A percentile compares a stretch with the other conserved stretches of the same genome.
phyloP scores from a whole-genome alignment of 2,329 filamentous ascomycete species.

The Colletotrichum truncatum region DNA sequence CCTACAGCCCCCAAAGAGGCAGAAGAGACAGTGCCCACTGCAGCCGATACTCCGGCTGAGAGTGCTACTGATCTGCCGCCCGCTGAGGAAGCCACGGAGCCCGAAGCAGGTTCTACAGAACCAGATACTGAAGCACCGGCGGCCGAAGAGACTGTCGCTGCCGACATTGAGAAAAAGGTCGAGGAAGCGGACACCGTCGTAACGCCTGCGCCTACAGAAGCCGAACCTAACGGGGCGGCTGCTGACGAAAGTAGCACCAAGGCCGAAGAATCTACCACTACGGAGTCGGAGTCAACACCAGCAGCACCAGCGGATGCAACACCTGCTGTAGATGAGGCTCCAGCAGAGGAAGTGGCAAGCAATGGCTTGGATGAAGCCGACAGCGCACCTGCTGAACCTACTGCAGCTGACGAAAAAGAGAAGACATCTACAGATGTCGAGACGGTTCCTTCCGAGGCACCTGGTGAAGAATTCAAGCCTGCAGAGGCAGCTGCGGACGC shows the following conservation, averaged over 20 bases:
- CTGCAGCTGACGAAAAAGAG: background rate
- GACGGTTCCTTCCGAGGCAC: background rate
- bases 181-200: too few species aligned
- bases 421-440: background rate
- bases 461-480: background rate
- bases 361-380: conserved; percentile 23
- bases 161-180: too few species aligned
- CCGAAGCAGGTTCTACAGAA: background rate
- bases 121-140: background rate
- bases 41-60: background rate
- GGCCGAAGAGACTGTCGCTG: too few species aligned
- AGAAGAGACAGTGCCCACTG: background rate
- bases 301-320: background rate
- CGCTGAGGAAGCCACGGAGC: background rate
- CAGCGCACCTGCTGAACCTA: background rate
- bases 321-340: background rate
- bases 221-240: too few species aligned
- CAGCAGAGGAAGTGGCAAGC: conserved; percentile 1
- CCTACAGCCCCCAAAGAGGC: background rate
- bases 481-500: background rate
- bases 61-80: background rate
- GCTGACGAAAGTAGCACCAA: background rate
- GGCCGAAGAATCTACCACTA: background rate
- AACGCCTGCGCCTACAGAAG: too few species aligned
- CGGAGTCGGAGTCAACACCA: background rate